Evolutionary conservation across 2,329 filamentous ascomycete genomes (phyloP).

Genomic region (Sporothrix variecibatus): DNA sequence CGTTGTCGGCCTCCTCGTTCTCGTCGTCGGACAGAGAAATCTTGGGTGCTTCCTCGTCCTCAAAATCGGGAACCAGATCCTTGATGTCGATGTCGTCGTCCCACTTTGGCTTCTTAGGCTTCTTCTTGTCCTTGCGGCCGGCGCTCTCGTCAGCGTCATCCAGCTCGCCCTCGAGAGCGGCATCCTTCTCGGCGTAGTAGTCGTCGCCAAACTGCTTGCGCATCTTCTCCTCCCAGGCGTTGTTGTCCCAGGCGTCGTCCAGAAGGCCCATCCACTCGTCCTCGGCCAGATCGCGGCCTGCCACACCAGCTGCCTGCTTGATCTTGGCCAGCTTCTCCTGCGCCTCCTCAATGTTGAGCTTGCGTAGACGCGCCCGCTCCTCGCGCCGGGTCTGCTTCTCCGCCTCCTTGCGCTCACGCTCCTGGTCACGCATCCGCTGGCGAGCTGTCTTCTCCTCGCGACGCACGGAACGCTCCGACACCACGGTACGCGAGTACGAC

Average conservation of each 20-base stretch:
- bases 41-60: constrained; percentile 60
- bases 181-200: constrained; percentile 77
- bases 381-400: constrained; percentile 74
- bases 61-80: constrained; percentile 84
- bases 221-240: constrained; percentile 91
- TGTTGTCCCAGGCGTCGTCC: constrained; percentile 85
- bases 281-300: constrained; percentile 64
- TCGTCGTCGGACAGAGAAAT: constrained; percentile 59
- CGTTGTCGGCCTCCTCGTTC: constrained; percentile 40
- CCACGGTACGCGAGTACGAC: constrained; percentile 85
- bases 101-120: constrained; percentile 81
- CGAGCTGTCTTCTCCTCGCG: constrained; percentile 77
- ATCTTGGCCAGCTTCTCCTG: constrained; percentile 85
- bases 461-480: constrained; percentile 78
- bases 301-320: constrained; percentile 82
- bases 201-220: constrained; percentile 81
- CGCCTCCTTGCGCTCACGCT: constrained; percentile 74
- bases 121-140: constrained; percentile 48
- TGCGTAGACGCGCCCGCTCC: constrained; percentile 80
- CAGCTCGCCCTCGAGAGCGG: constrained; percentile 59
- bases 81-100: constrained; percentile 98
- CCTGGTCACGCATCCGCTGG: constrained; percentile 75
- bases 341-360: constrained; percentile 87
- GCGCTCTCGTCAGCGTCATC: constrained; percentile 55
- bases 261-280: constrained; percentile 84